These are phyloP conservation scores for Eucalyptus cloeziana DNA, from an alignment of 345 rosid genomes.

Conservation along the genomic window DNA sequence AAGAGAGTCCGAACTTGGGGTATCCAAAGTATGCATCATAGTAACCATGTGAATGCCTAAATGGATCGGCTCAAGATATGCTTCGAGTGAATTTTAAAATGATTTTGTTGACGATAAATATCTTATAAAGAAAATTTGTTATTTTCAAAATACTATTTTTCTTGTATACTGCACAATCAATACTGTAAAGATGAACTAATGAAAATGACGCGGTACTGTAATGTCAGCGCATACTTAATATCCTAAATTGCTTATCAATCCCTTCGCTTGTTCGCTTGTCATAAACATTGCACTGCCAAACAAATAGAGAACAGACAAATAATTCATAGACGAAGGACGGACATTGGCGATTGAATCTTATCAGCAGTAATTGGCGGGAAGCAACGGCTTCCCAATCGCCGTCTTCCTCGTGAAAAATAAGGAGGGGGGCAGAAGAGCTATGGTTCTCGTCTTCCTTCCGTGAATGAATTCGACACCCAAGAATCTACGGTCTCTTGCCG, in stretches of 20 bases:
- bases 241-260: neutral
- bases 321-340: neutral
- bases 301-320: neutral
- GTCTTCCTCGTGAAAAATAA: neutral
- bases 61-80: neutral
- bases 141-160: neutral
- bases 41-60: neutral
- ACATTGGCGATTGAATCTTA: neutral
- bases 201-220: neutral
- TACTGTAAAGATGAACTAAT: rapidly evolving
- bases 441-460: neutral
- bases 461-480: neutral
- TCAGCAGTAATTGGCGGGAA: neutral
- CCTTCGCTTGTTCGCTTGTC: neutral
- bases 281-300: neutral
- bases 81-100: neutral
- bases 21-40: neutral
- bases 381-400: neutral
- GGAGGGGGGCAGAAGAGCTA: neutral
- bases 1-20: neutral
- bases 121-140: neutral
- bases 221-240: neutral
- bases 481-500: neutral
- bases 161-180: neutral
- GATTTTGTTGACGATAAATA: neutral